Evolutionary conservation across 139 green algal species (phyloP).

Genomic region (Spirogloea muscicola): DNA sequence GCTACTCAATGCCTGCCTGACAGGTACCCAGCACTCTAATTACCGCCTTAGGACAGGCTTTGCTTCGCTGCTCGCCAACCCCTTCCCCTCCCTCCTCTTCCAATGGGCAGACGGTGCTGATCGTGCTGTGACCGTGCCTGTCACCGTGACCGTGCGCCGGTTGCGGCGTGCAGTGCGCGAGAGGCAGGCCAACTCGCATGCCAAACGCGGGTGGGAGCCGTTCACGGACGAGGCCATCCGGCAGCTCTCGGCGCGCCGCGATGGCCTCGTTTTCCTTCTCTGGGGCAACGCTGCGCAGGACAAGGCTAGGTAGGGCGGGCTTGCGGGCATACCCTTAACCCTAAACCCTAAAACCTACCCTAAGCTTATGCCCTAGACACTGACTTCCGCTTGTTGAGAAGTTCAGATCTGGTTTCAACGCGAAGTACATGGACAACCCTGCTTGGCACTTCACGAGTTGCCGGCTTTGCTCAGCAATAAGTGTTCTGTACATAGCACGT

Average conservation of each 20-base stretch:
- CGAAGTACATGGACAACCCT: too few species aligned
- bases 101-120: too few species aligned
- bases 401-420: too few species aligned
- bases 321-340: not conserved
- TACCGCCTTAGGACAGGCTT: not conserved
- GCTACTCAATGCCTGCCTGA: constrained; percentile 90
- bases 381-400: too few species aligned
- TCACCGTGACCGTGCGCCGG: too few species aligned
- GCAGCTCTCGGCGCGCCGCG: constrained; percentile 56
- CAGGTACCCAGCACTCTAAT: constrained; percentile 53
- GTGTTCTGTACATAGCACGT: too few species aligned
- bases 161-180: too few species aligned
- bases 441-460: not conserved
- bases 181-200: constrained; percentile 73
- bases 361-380: too few species aligned
- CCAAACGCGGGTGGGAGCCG: constrained; percentile 83
- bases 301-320: constrained; percentile 40
- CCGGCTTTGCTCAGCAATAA: not conserved
- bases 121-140: too few species aligned
- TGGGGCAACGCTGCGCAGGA: constrained; percentile 55
- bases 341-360: not conserved
- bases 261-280: constrained; percentile 56
- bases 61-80: not conserved
- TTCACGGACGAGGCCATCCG: constrained; percentile 85
- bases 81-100: too few species aligned